Base-by-base conservation (phyloP, 139 green algal genomes). In the Microglena sp. region DNA sequence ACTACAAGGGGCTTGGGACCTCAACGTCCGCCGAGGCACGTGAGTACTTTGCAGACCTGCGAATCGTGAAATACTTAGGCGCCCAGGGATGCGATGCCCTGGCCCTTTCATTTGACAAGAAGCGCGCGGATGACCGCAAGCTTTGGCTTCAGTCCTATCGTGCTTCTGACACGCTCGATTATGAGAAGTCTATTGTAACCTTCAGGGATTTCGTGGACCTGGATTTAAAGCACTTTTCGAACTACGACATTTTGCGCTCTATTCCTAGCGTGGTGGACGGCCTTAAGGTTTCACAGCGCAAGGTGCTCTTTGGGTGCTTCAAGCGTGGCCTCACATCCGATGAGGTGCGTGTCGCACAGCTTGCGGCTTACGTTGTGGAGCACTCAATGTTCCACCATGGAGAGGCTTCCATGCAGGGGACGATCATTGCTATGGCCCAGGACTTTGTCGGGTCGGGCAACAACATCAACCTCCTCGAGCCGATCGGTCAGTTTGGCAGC, bases 1-100 rank as follows among this genome's bases (percentile, higher is more conserved):
- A 70, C 54, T 75, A 75, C 69, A 75, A 75, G 55, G 69, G 69
- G 29, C 69, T 75, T 35, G 69, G 61, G 15, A 70, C 61, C 2
- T 56, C 6, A 29, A 70, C 34, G 1, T 1, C 34, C 4, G n/a
- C 60, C 28, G 69, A 75, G 29, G 62, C 69, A 3, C 24, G 28
- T 1, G 62, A 55, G 35, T 75, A 68, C 46, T 75, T 75, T 21
- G n/a, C 15, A 0, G 11, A 58, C 5, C 64, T 71, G 65, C 34
- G 34, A 2, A 2, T 71, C 2, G 33, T 62, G 5, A 0, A 35
- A 5, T 69, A 62, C 31, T n/a, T n/a, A 91, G 87, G 83, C 5
- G 77, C 86, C 27, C 15, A 24, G 33, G 33, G 11, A 1, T 21
- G 2, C 1, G 2, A 45, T 28, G 3, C n/a, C 3, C 30, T 72